Evolutionary conservation across 164 flowering plant species (phyloP).

Genomic region (Cinnamomum chago): DNA sequence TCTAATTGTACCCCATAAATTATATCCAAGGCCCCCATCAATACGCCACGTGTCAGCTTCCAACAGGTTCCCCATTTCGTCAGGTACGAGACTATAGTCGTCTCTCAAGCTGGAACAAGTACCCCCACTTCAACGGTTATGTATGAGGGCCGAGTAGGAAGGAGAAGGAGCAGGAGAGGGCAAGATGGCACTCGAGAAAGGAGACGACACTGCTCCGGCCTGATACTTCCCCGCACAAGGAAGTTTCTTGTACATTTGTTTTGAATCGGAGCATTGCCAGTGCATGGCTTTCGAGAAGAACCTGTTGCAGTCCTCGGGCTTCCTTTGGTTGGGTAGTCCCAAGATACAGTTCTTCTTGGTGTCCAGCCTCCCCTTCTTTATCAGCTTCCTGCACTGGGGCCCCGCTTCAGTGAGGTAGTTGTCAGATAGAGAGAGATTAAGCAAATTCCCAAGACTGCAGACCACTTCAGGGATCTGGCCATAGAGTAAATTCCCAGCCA

Average conservation of each 20-base stretch:
- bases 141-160: neutral
- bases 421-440: constrained; percentile 11
- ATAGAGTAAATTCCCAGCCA: constrained; percentile 38
- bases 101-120: no score
- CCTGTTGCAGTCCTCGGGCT: constrained; percentile 1
- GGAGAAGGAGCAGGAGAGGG: neutral
- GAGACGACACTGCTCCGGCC: neutral
- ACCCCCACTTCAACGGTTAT: neutral
- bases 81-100: no score
- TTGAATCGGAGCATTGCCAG: neutral
- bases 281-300: neutral
- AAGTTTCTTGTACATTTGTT: neutral
- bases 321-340: constrained; percentile 9
- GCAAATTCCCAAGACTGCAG: constrained; percentile 25
- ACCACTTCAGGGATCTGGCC: constrained; percentile 49
- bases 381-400: constrained; percentile 12
- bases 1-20: no score
- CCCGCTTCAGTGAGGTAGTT: constrained; percentile 16
- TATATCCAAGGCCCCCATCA: no score
- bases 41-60: no score
- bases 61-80: no score
- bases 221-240: neutral
- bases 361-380: constrained; percentile 6
- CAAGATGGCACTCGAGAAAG: neutral
- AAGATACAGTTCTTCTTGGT: constrained; percentile 14